Percentiles rank a stretch among this genome's conserved stretches.
These are phyloP conservation scores for Phytophthora pseudosyringae DNA, from an alignment of 352 stramenopile genomes.

Conservation along the genomic window DNA sequence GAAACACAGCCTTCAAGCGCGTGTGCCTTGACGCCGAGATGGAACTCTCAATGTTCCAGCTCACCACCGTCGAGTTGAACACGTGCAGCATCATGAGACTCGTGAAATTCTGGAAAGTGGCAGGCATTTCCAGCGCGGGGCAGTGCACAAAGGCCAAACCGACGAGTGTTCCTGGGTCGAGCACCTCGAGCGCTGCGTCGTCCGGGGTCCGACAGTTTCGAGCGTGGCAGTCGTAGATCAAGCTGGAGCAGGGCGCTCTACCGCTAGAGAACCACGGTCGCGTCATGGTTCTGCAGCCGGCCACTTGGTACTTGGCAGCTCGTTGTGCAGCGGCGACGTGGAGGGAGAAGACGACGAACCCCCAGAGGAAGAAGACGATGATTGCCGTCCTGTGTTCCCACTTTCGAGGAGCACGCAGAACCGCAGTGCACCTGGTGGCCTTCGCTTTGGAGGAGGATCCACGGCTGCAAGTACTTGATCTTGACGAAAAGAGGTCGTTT, in stretches of 20 bases:
- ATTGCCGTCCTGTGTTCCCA: background rate
- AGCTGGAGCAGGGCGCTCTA: background rate
- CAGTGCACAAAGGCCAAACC: background rate
- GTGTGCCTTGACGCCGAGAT: background rate
- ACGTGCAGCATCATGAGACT: conserved; percentile 2
- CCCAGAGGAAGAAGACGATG: background rate
- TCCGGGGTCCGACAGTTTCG: background rate
- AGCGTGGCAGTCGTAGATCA: conserved; percentile 1
- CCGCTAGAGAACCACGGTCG: background rate
- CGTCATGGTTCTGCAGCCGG: background rate
- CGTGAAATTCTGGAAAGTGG: background rate
- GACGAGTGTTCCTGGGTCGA: background rate
- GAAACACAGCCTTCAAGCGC: background rate
- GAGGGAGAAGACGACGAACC: background rate
- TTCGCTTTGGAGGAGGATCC: too few relatives aligned
- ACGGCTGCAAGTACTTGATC: too few relatives aligned
- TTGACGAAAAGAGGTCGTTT: too few relatives aligned
- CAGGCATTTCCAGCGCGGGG: background rate
- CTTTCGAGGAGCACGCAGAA: background rate
- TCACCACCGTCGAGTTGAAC: background rate
- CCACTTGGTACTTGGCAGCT: background rate
- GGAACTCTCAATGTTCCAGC: background rate
- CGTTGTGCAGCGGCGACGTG: background rate
- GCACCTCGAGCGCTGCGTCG: background rate
- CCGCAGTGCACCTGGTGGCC: too few relatives aligned